Base-by-base conservation (phyloP, 192 early-diverging fungal genomes). In the Coemansia sp. region DNA sequence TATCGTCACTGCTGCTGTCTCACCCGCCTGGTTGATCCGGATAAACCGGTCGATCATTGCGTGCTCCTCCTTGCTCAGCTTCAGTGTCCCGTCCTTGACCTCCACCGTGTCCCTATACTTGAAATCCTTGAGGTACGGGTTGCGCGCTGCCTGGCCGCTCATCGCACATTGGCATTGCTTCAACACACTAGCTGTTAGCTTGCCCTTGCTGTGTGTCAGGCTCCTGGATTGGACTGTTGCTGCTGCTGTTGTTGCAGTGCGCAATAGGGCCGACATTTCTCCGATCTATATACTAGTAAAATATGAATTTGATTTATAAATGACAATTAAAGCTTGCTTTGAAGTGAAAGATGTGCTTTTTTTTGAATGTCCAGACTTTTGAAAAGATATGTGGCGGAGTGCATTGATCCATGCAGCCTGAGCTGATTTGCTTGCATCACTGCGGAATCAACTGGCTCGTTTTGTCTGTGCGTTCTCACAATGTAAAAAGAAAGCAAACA, bases 21-120 rank as follows among this genome's bases (percentile, higher is more conserved):
- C 96, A 30, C 96, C 96, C 4, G 96, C 94, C 53, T 98, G 96
- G 72, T 98, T 94, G 29, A 98, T 90, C n/a, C 96, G 92, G 29
- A 98, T 86, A 87, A 96, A 93, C 39, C 80, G 77, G 65, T 85
- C 86, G 16, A 93, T 82, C 48, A 87, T 42, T 12, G 84, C 66
- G 46, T 85, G 82, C 64, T 93, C 85, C 18, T 83, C 72, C 21
- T 66, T 64, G 13, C 75, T 85, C 25, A 89, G 68, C 23, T 61
- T 66, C 20, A 79, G 71, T 30, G 28, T 9, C 20, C 61, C 61
- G 68, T 61, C 61, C 31, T 67, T 66, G 16, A 79, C 77, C 18
- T 26, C 25, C 1, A 79, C 71, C 0, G 52, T 63, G 42, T 73
- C 68, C 35, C 67, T 70, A 68, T 67, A 67, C 45, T 63, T 34